Percentiles rank a stretch among this genome's conserved stretches.
phyloP scores from a whole-genome alignment of 83 land plant genomes.

The Thuja plicata region DNA sequence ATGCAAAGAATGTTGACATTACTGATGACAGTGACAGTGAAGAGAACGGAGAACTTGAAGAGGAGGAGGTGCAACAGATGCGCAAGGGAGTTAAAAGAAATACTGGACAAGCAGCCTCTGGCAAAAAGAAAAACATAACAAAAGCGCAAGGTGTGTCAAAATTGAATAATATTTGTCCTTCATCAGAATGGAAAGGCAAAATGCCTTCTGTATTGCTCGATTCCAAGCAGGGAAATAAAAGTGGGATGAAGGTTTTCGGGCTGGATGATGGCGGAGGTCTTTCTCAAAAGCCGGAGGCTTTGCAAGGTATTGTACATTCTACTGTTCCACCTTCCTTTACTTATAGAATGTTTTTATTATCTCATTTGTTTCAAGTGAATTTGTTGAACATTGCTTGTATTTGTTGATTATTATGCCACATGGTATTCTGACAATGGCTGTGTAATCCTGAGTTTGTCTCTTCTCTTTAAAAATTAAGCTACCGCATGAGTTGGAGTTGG shows the following conservation, averaged over 20 bases:
- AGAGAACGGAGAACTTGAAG: constrained; percentile 28
- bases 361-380: not conserved
- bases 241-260: not conserved
- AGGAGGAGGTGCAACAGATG: constrained; percentile 35
- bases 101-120: constrained; percentile 19
- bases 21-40: constrained; percentile 28
- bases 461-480: not conserved
- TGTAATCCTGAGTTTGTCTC: not conserved
- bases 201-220: constrained; percentile 28
- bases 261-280: not conserved
- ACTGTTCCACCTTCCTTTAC: not conserved
- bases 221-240: not conserved
- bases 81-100: constrained; percentile 31
- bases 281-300: not conserved
- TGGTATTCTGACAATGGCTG: not conserved
- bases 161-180: constrained; percentile 17
- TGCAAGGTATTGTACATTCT: not conserved
- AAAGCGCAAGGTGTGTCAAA: constrained; percentile 14
- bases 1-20: constrained; percentile 60
- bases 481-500: not conserved
- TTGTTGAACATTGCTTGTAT: not conserved
- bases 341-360: not conserved
- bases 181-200: constrained; percentile 10
- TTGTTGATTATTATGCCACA: too few species aligned
- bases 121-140: constrained; percentile 7